phyloP scores from a whole-genome alignment of 164 flowering plant genomes.

The Sextonia rubra region DNA sequence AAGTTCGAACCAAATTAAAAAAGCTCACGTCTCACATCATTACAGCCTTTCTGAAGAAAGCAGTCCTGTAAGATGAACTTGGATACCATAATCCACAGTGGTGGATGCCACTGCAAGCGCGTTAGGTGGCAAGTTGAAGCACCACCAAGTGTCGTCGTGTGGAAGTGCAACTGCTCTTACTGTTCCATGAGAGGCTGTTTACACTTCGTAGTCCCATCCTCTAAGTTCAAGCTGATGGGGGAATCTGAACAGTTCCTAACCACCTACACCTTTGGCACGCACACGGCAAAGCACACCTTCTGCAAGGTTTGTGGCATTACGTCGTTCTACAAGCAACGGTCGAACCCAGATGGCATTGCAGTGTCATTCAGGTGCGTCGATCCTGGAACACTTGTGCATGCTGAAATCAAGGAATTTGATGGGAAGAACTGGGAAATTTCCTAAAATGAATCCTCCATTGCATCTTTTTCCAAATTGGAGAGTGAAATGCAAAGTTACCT shows the following conservation, averaged over 20 bases:
- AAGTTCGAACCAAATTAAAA: no score
- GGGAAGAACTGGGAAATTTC: constrained; percentile 77
- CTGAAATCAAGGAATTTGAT: constrained; percentile 62
- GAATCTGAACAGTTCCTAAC: constrained; percentile 58
- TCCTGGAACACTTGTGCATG: constrained; percentile 63
- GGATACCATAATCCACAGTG: constrained; percentile 42
- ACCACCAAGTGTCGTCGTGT: constrained; percentile 52
- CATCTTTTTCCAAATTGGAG: constrained; percentile 46
- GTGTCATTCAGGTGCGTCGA: constrained; percentile 62
- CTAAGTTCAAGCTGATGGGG: constrained; percentile 50
- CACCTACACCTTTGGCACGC: constrained; percentile 86
- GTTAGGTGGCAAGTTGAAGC: constrained; percentile 73
- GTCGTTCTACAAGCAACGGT: constrained; percentile 74
- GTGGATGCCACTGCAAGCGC: constrained; percentile 81
- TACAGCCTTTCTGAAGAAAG: background rate
- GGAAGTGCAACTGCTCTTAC: constrained; percentile 80
- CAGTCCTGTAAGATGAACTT: constrained; percentile 23
- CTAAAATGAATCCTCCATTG: constrained; percentile 36
- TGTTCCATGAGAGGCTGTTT: constrained; percentile 79
- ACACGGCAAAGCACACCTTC: constrained; percentile 82
- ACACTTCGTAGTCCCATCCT: constrained; percentile 69
- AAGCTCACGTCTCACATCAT: background rate
- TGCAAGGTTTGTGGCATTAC: constrained; percentile 91
- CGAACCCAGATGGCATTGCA: constrained; percentile 78
- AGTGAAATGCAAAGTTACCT: background rate